These are phyloP conservation scores for Alternaria angustiovoidea DNA, from an alignment of 2,329 filamentous ascomycete species.

Conservation along the genomic window DNA sequence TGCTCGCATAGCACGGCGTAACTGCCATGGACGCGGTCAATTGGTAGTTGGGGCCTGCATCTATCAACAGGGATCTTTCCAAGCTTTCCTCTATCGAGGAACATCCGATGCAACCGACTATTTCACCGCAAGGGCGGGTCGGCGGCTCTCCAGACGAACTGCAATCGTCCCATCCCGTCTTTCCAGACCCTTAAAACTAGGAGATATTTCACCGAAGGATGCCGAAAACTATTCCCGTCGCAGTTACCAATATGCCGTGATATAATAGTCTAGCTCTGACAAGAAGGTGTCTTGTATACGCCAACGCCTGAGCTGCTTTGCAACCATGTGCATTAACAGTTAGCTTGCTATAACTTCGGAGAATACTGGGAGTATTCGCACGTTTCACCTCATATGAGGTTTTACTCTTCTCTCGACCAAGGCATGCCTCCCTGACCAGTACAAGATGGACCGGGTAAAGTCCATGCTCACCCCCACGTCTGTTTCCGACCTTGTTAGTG, in stretches of 20 bases:
- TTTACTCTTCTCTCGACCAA: slow-evolving; percentile 3
- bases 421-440: not conserved
- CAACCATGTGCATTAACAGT: not conserved
- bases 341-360: not conserved
- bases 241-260: slow-evolving; percentile 1
- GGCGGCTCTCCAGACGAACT: slow-evolving; percentile 9
- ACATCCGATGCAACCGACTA: not conserved
- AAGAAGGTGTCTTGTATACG: not conserved
- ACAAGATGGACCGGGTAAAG: not conserved
- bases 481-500: not conserved
- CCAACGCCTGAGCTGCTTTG: not conserved
- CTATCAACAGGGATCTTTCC: not conserved
- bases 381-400: slow-evolving; percentile 3
- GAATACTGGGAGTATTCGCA: not conserved
- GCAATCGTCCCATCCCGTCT: not conserved
- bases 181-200: not conserved
- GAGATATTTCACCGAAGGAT: not conserved
- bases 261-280: not conserved
- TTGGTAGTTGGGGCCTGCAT: not conserved
- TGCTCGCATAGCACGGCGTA: not conserved
- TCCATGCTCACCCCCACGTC: not conserved
- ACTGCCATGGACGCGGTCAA: not conserved
- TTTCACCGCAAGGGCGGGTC: slow-evolving; percentile 3
- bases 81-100: not conserved
- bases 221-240: not conserved